phyloP scores from a whole-genome alignment of 1,139 yeast genomes.

The Geotrichum phurueaensis region DNA sequence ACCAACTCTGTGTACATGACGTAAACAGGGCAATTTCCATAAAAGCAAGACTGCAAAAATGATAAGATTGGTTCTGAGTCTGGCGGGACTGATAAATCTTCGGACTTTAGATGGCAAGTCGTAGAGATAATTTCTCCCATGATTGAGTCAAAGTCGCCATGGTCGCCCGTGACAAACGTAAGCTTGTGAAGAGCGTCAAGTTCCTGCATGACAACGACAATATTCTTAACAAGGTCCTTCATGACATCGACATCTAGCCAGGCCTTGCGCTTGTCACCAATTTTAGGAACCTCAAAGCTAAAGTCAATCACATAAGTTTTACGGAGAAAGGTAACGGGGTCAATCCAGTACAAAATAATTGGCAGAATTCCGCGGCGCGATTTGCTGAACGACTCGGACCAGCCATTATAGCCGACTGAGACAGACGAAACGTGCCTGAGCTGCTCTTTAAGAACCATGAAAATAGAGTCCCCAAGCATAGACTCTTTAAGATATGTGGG shows the following conservation, averaged over 20 bases:
- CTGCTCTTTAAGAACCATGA: background rate
- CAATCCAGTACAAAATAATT: background rate
- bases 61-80: background rate
- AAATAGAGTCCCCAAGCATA: background rate
- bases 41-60: background rate
- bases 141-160: background rate
- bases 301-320: background rate
- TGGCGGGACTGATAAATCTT: background rate
- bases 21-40: background rate
- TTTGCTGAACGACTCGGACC: background rate
- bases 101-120: background rate
- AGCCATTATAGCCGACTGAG: background rate
- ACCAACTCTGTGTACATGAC: background rate
- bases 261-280: background rate
- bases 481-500: background rate
- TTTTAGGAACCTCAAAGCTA: background rate
- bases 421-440: background rate
- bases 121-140: background rate
- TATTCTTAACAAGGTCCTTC: background rate
- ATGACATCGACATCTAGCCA: background rate
- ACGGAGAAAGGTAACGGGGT: background rate
- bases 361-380: background rate
- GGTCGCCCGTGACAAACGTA: background rate
- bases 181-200: background rate
- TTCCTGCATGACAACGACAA: background rate